Evolutionary conservation across 805 yeast species (phyloP), one percentile per base, ranked within the genome.

Genomic region (Pichia nanzhaoensis): DNA sequence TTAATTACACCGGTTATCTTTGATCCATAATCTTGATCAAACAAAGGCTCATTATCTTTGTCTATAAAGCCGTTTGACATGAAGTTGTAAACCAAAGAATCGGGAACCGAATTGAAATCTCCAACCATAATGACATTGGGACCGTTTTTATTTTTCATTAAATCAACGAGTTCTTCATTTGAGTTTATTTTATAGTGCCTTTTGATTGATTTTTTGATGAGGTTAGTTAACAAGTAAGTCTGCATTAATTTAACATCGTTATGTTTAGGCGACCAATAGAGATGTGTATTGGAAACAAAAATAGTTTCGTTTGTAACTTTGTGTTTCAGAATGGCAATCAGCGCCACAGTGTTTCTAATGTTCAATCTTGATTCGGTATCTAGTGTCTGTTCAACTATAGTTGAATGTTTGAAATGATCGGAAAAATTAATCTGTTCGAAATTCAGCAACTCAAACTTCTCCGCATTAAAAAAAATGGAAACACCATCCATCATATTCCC

Each of bases 401-500:
- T 32, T 3, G 57, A 49, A 43, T 64, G 48, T 20, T 51, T 46
- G 34, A 61, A 58, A 19, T 58, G 47, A 21, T 62, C 56, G 4
- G 71, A 61, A 44, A 60, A 60, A 35, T 69, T 61, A 9, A 71
- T 49, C 17, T 52, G 47, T 30, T 60, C 59, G 22, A 54, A 59
- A 33, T 60, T 62, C 3, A 70, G 3, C 3, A 71, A 47, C 21
- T 74, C 72, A 48, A 79, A 78, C 51, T 73, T 70, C 16, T 64
- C 58, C n/a, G 55, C 51, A 48, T 78, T 75, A 45, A 71, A 71
- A 53, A 77, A 77, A 3, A 79, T 65, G 0, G 80, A 73, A 9
- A 78, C 81, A 8, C 85, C 84, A 57, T 80, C 85, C 69, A 79
- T 70, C 52, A 66, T 68, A 36, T 69, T 69, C 3, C 61, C 51